Percentiles rank a stretch among this genome's conserved stretches.
Evolutionary conservation across 2,329 filamentous ascomycete genomes (phyloP).

Genomic region (Neonectria magnoliae): DNA sequence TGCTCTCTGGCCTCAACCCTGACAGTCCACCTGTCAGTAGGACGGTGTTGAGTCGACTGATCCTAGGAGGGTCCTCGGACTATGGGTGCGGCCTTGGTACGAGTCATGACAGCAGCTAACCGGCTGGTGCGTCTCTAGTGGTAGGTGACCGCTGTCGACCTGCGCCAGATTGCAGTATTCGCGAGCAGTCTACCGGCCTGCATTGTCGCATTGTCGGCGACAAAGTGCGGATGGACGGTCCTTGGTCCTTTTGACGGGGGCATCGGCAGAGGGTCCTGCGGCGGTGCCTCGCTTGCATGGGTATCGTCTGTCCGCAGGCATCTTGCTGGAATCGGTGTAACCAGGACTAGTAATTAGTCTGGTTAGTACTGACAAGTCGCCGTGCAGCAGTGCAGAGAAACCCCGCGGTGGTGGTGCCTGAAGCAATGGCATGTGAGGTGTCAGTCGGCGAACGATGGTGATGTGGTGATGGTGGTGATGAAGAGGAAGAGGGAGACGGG

Average conservation of each 20-base stretch:
- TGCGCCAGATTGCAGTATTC: conserved; percentile 8
- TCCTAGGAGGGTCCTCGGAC: conserved; percentile 11
- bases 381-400: conserved; percentile 1
- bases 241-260: conserved; percentile 19
- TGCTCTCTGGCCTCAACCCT: conserved; percentile 3
- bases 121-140: conserved; percentile 26
- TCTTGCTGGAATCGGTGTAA: conserved; percentile 19
- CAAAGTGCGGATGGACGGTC: conserved; percentile 19
- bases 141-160: conserved; percentile 3
- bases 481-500: neutral
- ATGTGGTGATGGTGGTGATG: neutral
- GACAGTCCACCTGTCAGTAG: neutral
- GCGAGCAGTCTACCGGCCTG: conserved; percentile 10
- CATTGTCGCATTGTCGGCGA: conserved; percentile 15
- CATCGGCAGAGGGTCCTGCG: conserved; percentile 10
- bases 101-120: conserved; percentile 21
- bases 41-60: conserved; percentile 10
- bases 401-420: neutral
- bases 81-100: conserved; percentile 10
- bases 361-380: neutral
- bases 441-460: neutral
- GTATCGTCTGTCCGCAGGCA: conserved; percentile 17
- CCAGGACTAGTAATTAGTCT: conserved; percentile 15
- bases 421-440: neutral
- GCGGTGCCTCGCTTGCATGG: conserved; percentile 19